A percentile compares a stretch with the other conserved stretches of the same genome.
Evolutionary conservation across 2,329 filamentous ascomycete genomes (phyloP).

Genomic region (Claviceps quebecensis): DNA sequence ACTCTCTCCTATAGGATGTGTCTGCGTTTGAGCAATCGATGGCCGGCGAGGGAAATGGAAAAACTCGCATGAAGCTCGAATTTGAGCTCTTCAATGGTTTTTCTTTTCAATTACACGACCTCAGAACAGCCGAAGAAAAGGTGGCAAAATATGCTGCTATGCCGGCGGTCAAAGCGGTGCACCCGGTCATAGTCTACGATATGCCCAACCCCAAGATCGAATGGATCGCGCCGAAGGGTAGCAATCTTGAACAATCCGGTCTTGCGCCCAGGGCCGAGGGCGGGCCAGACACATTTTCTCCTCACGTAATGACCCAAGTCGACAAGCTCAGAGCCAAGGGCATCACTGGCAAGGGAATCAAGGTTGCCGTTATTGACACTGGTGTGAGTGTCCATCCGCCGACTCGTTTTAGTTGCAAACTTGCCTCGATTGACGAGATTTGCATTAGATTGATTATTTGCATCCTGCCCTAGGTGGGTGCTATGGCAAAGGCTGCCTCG

Average conservation of each 20-base stretch:
- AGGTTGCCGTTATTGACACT: slow-evolving; percentile 39
- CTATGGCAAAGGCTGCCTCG: slow-evolving; percentile 44
- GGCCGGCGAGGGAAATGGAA: too few relatives aligned
- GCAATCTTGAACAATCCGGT: slow-evolving; percentile 9
- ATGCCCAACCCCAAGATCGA: slow-evolving; percentile 32
- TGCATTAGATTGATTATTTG: slow-evolving; percentile 41
- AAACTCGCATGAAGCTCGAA: too few relatives aligned
- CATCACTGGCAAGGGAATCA: slow-evolving; percentile 35
- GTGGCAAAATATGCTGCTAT: slow-evolving; percentile 26
- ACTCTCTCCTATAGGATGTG: background rate
- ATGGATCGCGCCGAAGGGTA: slow-evolving; percentile 23
- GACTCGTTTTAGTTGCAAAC: background rate
- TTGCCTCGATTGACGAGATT: background rate
- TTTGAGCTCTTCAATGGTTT: too few relatives aligned
- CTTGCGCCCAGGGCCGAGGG: slow-evolving; percentile 11
- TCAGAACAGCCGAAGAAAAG: slow-evolving; percentile 28
- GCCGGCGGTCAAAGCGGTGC: slow-evolving; percentile 33
- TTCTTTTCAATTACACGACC: slow-evolving; percentile 32
- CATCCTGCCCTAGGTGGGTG: slow-evolving; percentile 51
- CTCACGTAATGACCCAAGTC: slow-evolving; percentile 43
- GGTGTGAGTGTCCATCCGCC: slow-evolving; percentile 28
- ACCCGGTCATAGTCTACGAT: slow-evolving; percentile 31
- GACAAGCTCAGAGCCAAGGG: slow-evolving; percentile 35
- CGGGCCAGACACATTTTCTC: slow-evolving; percentile 25
- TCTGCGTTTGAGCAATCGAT: too few relatives aligned